Conservation (phyloP, 2,329 filamentous ascomycete species). For the Beauveria brongniartii region DNA sequence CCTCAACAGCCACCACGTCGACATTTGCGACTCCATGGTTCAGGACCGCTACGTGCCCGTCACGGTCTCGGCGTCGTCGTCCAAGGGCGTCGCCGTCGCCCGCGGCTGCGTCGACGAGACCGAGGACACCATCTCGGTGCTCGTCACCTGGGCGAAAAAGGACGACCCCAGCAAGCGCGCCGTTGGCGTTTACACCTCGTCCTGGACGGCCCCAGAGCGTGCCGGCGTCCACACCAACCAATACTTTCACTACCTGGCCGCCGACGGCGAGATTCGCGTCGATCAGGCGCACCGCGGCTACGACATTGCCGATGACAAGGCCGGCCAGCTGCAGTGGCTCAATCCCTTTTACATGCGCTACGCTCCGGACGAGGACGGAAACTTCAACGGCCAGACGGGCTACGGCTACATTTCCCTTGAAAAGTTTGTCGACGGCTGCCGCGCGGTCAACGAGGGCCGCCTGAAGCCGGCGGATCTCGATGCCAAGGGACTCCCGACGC, state of each 20-base stretch:
- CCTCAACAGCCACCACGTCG: constrained; percentile 89
- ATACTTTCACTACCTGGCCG: constrained; percentile 91
- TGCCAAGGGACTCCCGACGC: constrained; percentile 69
- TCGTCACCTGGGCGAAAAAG: constrained; percentile 80
- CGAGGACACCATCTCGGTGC: constrained; percentile 86
- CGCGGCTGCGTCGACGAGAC: constrained; percentile 74
- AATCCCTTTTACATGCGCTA: constrained; percentile 97
- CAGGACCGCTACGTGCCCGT: constrained; percentile 62
- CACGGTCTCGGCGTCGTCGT: constrained; percentile 69
- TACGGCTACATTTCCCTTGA: constrained; percentile 94
- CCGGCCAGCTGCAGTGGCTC: constrained; percentile 68
- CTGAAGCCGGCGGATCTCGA: constrained; percentile 71
- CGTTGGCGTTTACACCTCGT: constrained; percentile 86
- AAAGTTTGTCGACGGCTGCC: constrained; percentile 88
- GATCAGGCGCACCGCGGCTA: constrained; percentile 94
- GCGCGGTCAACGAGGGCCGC: constrained; percentile 65
- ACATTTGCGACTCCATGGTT: constrained; percentile 89
- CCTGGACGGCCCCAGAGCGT: constrained; percentile 87
- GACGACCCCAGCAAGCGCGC: constrained; percentile 61
- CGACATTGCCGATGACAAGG: constrained; percentile 78
- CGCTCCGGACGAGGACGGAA: constrained; percentile 87
- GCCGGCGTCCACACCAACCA: constrained; percentile 95
- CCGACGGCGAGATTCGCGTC: constrained; percentile 75
- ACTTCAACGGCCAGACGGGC: constrained; percentile 83
- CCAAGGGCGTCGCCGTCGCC: constrained; percentile 67